Conservation (phyloP, 2,329 filamentous ascomycete genomes). For the Colletotrichum musae region DNA sequence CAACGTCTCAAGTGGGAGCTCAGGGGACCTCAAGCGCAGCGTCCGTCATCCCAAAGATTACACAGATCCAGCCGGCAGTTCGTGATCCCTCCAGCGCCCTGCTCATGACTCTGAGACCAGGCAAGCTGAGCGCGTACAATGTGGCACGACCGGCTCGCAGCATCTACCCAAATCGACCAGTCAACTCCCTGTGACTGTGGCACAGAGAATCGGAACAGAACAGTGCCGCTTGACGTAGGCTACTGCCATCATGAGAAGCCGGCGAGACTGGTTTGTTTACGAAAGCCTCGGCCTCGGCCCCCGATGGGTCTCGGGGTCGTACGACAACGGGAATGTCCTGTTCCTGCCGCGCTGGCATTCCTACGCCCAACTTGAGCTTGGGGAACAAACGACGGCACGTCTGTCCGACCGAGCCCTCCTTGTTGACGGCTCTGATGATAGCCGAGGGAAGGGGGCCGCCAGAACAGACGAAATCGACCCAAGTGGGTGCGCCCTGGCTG, state of each 20-base stretch:
- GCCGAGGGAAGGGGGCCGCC: too few species aligned
- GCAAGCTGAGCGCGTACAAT: conserved; percentile 10
- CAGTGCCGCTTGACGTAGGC: conserved; percentile 29
- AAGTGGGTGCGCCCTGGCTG: too few species aligned
- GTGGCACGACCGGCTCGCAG: conserved; percentile 27
- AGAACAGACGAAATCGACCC: too few species aligned
- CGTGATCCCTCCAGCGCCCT: neutral
- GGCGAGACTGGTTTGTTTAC: conserved; percentile 36
- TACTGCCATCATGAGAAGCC: neutral
- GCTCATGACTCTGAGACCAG: conserved; percentile 10
- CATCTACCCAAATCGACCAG: conserved; percentile 19
- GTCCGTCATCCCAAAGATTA: conserved; percentile 6
- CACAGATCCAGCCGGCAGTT: conserved; percentile 34
- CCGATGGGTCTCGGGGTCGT: conserved; percentile 16
- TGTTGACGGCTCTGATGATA: too few species aligned
- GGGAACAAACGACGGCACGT: conserved; percentile 5
- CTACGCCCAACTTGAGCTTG: conserved; percentile 13
- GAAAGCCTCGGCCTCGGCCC: conserved; percentile 12
- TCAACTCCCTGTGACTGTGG: conserved; percentile 8
- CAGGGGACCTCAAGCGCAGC: neutral
- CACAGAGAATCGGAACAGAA: conserved; percentile 15
- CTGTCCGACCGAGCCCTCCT: neutral
- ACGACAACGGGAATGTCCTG: conserved; percentile 26
- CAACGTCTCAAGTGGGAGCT: conserved; percentile 20
- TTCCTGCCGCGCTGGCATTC: neutral